These are phyloP conservation scores for Wilhelminamyces savonicus DNA, from an alignment of 805 yeast genomes.

Conservation along the genomic window DNA sequence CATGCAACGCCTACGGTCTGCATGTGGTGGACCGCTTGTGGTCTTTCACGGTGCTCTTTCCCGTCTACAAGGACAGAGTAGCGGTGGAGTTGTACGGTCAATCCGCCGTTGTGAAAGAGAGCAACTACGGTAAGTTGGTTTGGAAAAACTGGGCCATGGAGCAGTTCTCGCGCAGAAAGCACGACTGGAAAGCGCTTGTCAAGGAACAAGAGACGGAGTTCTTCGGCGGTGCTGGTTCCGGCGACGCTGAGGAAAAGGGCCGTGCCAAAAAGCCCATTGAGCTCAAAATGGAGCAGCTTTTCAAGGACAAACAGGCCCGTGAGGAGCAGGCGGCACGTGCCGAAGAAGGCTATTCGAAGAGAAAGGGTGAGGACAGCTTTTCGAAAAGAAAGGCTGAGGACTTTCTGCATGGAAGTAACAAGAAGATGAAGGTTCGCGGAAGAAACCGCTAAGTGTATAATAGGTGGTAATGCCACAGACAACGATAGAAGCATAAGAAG, in stretches of 20 bases:
- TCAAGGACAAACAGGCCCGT: slow-evolving; percentile 20
- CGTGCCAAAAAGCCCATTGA: slow-evolving; percentile 33
- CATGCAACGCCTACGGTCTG: slow-evolving; percentile 87
- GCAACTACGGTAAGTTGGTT: slow-evolving; percentile 81
- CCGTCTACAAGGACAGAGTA: slow-evolving; percentile 80
- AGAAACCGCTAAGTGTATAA: too few species aligned
- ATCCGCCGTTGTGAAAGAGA: slow-evolving; percentile 68
- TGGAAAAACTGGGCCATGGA: slow-evolving; percentile 97
- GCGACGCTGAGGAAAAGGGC: slow-evolving; percentile 7
- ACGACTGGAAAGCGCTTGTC: slow-evolving; percentile 73
- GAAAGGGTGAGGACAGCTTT: slow-evolving; percentile 17
- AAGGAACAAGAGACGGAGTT: slow-evolving; percentile 39
- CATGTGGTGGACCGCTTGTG: slow-evolving; percentile 84
- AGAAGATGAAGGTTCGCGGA: too few species aligned
- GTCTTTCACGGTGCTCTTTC: slow-evolving; percentile 69
- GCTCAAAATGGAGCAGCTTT: slow-evolving; percentile 33
- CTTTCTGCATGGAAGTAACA: too few species aligned
- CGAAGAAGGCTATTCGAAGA: slow-evolving; percentile 15
- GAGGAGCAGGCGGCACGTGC: slow-evolving; percentile 19
- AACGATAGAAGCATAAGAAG: too few species aligned
- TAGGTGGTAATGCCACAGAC: too few species aligned
- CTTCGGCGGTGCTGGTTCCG: slow-evolving; percentile 11
- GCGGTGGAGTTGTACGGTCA: slow-evolving; percentile 59
- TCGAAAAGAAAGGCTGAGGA: too few species aligned
- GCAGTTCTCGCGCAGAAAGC: slow-evolving; percentile 60